Percentiles rank a stretch among this genome's conserved stretches.
Conservation (phyloP, 352 stramenopile species). For the Phytophthora cajani region DNA sequence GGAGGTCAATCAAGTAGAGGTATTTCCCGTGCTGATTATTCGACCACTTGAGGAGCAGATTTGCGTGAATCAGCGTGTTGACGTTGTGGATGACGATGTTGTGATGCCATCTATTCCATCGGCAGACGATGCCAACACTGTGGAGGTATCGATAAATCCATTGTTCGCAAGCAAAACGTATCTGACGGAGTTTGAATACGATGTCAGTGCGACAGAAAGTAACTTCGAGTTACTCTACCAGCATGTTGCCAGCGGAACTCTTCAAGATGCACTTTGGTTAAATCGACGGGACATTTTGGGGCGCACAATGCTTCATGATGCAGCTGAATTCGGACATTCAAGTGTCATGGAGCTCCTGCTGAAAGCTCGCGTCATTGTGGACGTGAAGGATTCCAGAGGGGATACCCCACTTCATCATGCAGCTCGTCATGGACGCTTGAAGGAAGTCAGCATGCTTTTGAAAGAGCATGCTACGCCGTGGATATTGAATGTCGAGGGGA, state of each 20-base stretch:
- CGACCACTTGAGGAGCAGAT: conserved; percentile 46
- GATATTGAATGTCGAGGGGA: conserved; percentile 55
- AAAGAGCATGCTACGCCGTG: conserved; percentile 47
- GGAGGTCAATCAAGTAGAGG: conserved; percentile 66
- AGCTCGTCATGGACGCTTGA: conserved; percentile 50
- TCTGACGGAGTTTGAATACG: conserved; percentile 66
- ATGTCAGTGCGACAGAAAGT: conserved; percentile 59
- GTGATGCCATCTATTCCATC: not conserved
- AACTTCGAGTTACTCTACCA: conserved; percentile 68
- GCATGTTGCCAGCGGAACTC: conserved; percentile 40
- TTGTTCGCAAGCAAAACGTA: conserved; percentile 45
- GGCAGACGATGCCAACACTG: not conserved
- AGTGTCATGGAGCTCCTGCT: conserved; percentile 62
- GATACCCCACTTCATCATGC: conserved; percentile 69
- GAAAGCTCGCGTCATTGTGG: conserved; percentile 50
- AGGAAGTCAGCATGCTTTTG: conserved; percentile 61
- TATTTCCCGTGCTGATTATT: conserved; percentile 70
- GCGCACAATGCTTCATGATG: conserved; percentile 70
- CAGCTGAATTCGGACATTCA: conserved; percentile 57
- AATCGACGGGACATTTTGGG: conserved; percentile 61
- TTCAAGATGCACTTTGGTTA: conserved; percentile 53
- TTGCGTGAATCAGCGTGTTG: conserved; percentile 20
- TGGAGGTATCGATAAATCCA: not conserved
- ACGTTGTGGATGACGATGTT: conserved; percentile 4
- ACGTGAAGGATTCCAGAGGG: conserved; percentile 45